Percentiles rank a stretch among this genome's conserved stretches.
These are phyloP conservation scores for Chytriomyces sp. DNA, from an alignment of 192 early-diverging fungal species.

Conservation along the genomic window DNA sequence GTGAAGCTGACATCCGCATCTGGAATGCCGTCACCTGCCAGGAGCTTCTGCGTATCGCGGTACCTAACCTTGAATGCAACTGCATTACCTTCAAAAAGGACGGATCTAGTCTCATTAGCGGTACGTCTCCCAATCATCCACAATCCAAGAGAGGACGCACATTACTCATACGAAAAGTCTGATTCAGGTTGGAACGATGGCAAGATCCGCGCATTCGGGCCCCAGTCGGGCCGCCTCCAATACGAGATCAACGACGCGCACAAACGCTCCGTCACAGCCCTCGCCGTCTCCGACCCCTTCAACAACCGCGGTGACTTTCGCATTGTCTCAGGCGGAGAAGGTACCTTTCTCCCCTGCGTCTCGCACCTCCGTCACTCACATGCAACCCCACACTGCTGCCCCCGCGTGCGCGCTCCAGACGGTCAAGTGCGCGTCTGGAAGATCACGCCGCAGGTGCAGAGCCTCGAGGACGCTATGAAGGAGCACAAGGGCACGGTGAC, in stretches of 20 bases:
- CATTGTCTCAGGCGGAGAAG: constrained; percentile 60
- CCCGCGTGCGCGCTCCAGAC: constrained; percentile 35
- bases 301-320: constrained; percentile 51
- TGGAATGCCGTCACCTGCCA: constrained; percentile 54
- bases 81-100: constrained; percentile 64
- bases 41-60: constrained; percentile 56
- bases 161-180: too few species aligned
- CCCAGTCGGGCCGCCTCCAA: constrained; percentile 60
- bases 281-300: constrained; percentile 54
- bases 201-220: constrained; percentile 64
- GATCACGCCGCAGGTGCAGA: constrained; percentile 44
- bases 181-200: constrained; percentile 60
- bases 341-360: not conserved
- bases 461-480: constrained; percentile 58
- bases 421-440: constrained; percentile 64
- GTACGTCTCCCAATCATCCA: not conserved
- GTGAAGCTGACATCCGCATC: constrained; percentile 58
- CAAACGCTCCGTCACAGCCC: constrained; percentile 55
- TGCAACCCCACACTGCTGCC: too few species aligned
- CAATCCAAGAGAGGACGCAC: not conserved
- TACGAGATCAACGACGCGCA: constrained; percentile 63
- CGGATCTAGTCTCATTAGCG: constrained; percentile 48
- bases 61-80: constrained; percentile 66
- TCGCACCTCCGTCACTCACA: too few species aligned
- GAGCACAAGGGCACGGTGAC: constrained; percentile 67